phyloP scores from a whole-genome alignment of 2,329 filamentous ascomycete genomes.

The Neoascochyta sp. region DNA sequence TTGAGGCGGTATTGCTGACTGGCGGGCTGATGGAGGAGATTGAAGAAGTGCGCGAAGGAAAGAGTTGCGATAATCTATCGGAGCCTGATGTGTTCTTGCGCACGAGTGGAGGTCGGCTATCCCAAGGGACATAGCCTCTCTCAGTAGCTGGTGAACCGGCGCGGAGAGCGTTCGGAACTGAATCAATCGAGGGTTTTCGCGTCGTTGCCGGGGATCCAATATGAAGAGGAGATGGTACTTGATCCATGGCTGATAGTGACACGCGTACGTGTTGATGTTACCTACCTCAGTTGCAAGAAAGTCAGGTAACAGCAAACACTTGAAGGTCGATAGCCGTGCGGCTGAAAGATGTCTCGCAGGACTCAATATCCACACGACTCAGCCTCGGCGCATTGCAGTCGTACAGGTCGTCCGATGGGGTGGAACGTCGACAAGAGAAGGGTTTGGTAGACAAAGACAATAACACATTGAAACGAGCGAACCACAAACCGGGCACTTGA shows the following conservation, averaged over 20 bases:
- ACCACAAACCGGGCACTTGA: background rate
- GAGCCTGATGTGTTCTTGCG: slow-evolving; percentile 32
- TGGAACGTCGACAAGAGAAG: too few relatives aligned
- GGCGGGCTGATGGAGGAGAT: slow-evolving; percentile 22
- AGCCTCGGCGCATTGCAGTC: slow-evolving; percentile 14
- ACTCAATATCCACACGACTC: slow-evolving; percentile 11
- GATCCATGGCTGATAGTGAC: slow-evolving; percentile 19
- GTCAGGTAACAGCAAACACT: slow-evolving; percentile 1
- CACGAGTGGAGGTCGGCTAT: slow-evolving; percentile 21
- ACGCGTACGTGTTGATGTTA: slow-evolving; percentile 1
- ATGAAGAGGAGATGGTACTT: slow-evolving; percentile 29
- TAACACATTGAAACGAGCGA: background rate
- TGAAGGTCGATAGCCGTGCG: slow-evolving; percentile 3
- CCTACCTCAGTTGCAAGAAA: slow-evolving; percentile 1
- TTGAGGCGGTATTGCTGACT: slow-evolving; percentile 13
- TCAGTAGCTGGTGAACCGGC: slow-evolving; percentile 28
- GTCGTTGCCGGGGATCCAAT: slow-evolving; percentile 23
- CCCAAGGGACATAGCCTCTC: slow-evolving; percentile 7
- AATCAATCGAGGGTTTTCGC: slow-evolving; percentile 16
- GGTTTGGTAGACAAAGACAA: too few relatives aligned
- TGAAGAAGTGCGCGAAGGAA: slow-evolving; percentile 32
- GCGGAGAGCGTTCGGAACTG: slow-evolving; percentile 29
- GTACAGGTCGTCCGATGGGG: too few relatives aligned
- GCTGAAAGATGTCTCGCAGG: slow-evolving; percentile 15
- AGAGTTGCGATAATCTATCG: slow-evolving; percentile 36